Evolutionary conservation across 495 filamentous ascomycete species (phyloP).

Genomic region (Hyaloscypha variabilis): DNA sequence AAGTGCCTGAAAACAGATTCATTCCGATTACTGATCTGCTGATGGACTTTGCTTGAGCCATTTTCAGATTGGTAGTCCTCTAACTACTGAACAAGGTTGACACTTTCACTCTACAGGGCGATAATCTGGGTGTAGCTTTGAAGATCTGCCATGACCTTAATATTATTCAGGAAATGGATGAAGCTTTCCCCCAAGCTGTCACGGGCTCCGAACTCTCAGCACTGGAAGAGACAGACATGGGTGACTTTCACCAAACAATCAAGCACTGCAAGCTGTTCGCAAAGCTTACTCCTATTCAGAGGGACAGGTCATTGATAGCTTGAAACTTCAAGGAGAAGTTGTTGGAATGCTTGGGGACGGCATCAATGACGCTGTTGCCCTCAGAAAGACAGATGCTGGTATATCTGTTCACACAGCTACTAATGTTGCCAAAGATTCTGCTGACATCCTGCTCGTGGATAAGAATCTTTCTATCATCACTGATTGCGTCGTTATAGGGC

Average conservation of each 20-base stretch:
- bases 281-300: conserved; percentile 21
- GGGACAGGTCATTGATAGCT: conserved; percentile 9
- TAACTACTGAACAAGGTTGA: neutral
- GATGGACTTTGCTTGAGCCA: no score
- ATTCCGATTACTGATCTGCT: neutral
- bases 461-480: conserved; percentile 14
- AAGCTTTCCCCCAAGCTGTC: conserved; percentile 3
- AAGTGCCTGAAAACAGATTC: neutral
- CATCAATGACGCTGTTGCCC: conserved; percentile 19
- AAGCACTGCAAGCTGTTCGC: conserved; percentile 20
- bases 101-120: neutral
- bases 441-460: conserved; percentile 14
- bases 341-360: conserved; percentile 23
- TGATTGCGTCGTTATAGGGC: conserved; percentile 13
- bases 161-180: conserved; percentile 6
- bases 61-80: no score
- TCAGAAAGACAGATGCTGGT: conserved; percentile 6
- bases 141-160: conserved; percentile 13
- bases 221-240: conserved; percentile 7
- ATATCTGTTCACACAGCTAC: conserved; percentile 14
- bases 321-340: conserved; percentile 11
- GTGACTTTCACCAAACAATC: conserved; percentile 8
- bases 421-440: conserved; percentile 15
- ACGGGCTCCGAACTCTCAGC: conserved; percentile 11
- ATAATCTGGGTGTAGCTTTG: conserved; percentile 19